Evolutionary conservation across 345 rosid genomes (phyloP), one percentile per base, ranked within the genome.

Genomic region (Lagerstroemia speciosa): DNA sequence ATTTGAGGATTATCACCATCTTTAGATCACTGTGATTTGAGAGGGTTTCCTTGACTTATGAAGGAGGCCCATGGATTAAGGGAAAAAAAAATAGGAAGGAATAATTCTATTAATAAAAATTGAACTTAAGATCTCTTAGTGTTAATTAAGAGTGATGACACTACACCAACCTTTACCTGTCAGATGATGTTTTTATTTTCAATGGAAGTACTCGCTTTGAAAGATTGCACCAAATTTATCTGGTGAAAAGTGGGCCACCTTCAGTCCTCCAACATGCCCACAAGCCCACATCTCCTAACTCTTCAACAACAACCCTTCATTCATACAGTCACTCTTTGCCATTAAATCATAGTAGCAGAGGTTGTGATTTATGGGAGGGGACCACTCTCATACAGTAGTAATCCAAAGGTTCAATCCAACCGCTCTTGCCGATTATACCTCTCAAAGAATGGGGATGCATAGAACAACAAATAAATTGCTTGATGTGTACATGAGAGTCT

Each of bases 171-270:
- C 38, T 3, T 9, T 9, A 36, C n/a, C n/a, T 17, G 26, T 53
- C 30, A 1, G 15, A 27, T 6, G 66, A 38, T 37, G 46, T 29
- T 68, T 71, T 76, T 61, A 15, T 68, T 65, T 71, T 75, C 73
- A 78, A 78, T 78, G 79, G 78, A 80, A 80, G 77, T 80, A 71
- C 77, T 46, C 34, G 29, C 72, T 78, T 81, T 64, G 75, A 79
- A 64, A 69, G 78, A 75, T 72, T 64, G 79, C 71, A 69, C 73
- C 75, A 34, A 66, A 69, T 76, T 72, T 67, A 63, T 58, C 63
- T 58, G 63, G 30, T 64, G 32, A 60, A 26, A 53, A 27, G 73
- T 68, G 74, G 86, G 70, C 76, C 63, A 77, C 64, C 33, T 17
- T 58, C 29, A n/a, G 1, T 37, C 46, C 67, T 62, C 45, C 64